Base-by-base conservation (phyloP, 345 rosid species). In the Dipteronia dyeriana region DNA sequence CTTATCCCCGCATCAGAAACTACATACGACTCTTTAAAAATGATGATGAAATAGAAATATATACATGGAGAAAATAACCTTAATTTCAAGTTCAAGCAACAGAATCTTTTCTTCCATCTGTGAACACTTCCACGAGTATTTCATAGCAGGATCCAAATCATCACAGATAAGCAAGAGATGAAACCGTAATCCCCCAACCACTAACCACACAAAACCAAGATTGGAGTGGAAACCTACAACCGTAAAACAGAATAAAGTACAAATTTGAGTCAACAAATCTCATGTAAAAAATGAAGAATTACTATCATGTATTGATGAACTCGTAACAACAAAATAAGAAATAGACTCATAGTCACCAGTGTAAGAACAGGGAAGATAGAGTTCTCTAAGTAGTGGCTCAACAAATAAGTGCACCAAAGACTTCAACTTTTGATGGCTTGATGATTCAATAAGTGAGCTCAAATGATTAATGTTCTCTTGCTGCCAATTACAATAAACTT, bases 71-170 rank as follows among this genome's bases (percentile, higher is more conserved):
- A 75, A 59, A 39, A 60, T 51, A 75, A 95, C 99, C 95, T 93
- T 84, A 59, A 82, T 89, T 82, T 95, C 96, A 76, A 93, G 91
- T 76, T 88, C 83, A 74, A 89, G 90, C 29, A 83, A 85, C 63
- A 84, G 76, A 64, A 90, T 91, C 76, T 87, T 90, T 69, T 88
- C 89, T 81, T 88, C 88, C 47, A 91, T 43, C 41, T 79, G 84
- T 23, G 85, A 77, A 73, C 85, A 80, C 85, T 92, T 95, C 85
- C 81, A 88, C 54, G 87, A 83, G 75, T 89, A 90, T 83, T 93
- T 93, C 86, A 83, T 76, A 67, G 88, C 90, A 75, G 99, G 99
- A 86, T 95, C 99, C 78, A 92, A 70, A 82, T 82, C 90, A 86
- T 89, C 90, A 78, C 85, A 73, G 72, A 85, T 67, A 81, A 85